Conservation (phyloP, 768 basidiomycete species). For the Omphalotus guepiniiformis region DNA sequence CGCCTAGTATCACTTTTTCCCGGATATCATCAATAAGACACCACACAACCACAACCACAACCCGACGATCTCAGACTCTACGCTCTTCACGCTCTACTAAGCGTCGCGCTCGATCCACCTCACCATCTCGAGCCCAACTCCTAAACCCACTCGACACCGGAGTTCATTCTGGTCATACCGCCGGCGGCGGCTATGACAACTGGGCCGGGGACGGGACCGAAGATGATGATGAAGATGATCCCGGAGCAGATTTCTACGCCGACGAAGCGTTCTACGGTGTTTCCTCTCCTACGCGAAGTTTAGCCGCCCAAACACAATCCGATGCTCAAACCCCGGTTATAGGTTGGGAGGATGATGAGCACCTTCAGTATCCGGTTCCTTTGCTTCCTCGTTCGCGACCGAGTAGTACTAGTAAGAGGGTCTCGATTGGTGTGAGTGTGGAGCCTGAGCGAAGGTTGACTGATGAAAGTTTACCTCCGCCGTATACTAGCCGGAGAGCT, state of each 20-base stretch:
- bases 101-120: background rate
- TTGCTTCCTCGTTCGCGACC: no score
- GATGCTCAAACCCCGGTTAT: background rate
- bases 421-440: no score
- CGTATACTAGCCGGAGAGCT: no score
- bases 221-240: background rate
- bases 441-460: no score
- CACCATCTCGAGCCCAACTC: background rate
- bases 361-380: no score
- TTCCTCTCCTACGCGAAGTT: background rate
- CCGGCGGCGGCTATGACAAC: no score
- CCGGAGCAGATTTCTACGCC: conserved; percentile 4
- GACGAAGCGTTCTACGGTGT: background rate
- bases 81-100: background rate
- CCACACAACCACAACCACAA: no score
- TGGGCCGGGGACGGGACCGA: no score
- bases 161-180: no score
- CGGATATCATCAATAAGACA: background rate
- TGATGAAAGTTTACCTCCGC: no score
- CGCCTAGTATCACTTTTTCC: background rate
- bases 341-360: background rate
- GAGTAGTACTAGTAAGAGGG: no score
- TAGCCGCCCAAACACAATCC: background rate
- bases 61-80: background rate
- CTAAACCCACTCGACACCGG: background rate